phyloP scores from a whole-genome alignment of 768 basidiomycete species.

The Termitomyces sp. region DNA sequence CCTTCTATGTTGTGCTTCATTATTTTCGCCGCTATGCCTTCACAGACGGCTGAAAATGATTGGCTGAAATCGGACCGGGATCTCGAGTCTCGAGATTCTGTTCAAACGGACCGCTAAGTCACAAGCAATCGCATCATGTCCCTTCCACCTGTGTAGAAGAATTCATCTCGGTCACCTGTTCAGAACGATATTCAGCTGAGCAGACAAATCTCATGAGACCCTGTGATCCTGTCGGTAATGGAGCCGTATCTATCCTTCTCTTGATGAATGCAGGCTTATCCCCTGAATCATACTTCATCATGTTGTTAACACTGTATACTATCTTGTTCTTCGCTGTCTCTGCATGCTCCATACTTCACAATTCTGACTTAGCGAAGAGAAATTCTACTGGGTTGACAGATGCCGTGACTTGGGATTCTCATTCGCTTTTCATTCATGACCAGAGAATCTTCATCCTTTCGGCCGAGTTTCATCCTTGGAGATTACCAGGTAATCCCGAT shows the following conservation, averaged over 20 bases:
- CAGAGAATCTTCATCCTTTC: constrained; percentile 54
- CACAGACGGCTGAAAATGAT: neutral
- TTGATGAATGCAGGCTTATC: too few species aligned
- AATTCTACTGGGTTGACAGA: constrained; percentile 43
- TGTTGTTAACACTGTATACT: constrained; percentile 8
- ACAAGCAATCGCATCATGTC: neutral
- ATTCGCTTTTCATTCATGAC: constrained; percentile 53
- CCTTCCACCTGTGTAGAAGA: neutral
- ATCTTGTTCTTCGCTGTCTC: constrained; percentile 11
- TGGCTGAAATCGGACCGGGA: neutral
- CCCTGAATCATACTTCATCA: neutral
- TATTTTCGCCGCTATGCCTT: neutral
- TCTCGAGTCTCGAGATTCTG: neutral
- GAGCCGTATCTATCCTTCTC: neutral
- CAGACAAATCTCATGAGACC: neutral
- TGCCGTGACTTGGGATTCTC: constrained; percentile 54
- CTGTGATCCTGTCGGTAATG: neutral
- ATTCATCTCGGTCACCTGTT: constrained; percentile 7
- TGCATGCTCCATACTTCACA: constrained; percentile 2
- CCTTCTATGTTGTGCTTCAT: neutral
- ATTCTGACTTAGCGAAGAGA: constrained; percentile 11
- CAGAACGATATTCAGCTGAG: neutral
- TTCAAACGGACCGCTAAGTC: neutral
- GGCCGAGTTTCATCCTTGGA: constrained; percentile 62
- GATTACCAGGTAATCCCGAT: constrained; percentile 44